Conservation (phyloP, 2,329 filamentous ascomycete genomes). For the Claviceps sp. region DNA sequence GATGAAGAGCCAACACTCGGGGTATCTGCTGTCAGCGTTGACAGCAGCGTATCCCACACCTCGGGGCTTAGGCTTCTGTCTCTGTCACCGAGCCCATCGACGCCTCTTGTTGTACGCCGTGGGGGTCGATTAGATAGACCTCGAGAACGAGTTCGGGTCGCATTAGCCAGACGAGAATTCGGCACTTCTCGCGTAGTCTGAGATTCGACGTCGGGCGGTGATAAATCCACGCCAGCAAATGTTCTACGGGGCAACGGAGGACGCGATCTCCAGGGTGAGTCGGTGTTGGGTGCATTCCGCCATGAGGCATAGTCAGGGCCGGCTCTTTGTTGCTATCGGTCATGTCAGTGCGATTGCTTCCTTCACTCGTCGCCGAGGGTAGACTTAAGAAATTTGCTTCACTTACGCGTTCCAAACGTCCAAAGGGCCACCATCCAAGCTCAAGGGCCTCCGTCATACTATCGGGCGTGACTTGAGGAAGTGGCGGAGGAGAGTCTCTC, state of each 20-base stretch:
- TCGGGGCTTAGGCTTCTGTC: constrained; percentile 70
- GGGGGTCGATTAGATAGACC: constrained; percentile 1
- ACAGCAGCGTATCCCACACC: constrained; percentile 69
- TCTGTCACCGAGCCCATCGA: constrained; percentile 74
- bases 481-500: constrained; percentile 5
- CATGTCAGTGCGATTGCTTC: neutral
- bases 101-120: constrained; percentile 5
- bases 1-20: constrained; percentile 78
- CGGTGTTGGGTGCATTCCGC: neutral
- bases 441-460: constrained; percentile 7
- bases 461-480: neutral
- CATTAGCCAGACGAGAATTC: neutral
- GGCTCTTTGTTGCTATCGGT: neutral
- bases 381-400: neutral
- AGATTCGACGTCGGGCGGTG: neutral
- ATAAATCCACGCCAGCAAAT: neutral
- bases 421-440: constrained; percentile 13
- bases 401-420: neutral
- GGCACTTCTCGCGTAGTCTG: neutral
- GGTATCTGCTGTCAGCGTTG: constrained; percentile 68
- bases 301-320: neutral
- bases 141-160: neutral
- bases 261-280: neutral
- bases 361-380: neutral
- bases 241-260: neutral